Percentiles rank a stretch among this genome's conserved stretches.
Evolutionary conservation across 805 yeast genomes (phyloP).

Genomic region (Myxozyma neotropica): DNA sequence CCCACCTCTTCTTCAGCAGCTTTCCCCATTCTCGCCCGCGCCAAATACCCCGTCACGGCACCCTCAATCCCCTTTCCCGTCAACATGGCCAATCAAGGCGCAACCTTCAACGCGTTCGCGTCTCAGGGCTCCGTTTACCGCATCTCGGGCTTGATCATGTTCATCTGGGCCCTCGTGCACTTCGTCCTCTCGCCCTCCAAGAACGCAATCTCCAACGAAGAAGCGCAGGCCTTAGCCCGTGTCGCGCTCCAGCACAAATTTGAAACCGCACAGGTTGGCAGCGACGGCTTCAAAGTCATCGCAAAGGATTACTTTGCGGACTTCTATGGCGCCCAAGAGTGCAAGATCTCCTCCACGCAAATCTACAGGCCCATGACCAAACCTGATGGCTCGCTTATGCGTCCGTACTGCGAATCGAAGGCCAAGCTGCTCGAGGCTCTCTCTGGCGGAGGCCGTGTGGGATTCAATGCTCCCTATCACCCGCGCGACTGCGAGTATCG

Average conservation of each 20-base stretch:
- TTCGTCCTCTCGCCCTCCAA: conserved; percentile 16
- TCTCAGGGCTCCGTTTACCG: conserved; percentile 29
- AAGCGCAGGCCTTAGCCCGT: conserved; percentile 30
- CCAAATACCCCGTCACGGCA: not conserved
- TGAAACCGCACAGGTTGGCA: conserved; percentile 24
- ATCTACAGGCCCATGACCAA: conserved; percentile 31
- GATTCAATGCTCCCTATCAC: conserved; percentile 27
- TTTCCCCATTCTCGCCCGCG: not conserved
- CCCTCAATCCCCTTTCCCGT: conserved; percentile 8
- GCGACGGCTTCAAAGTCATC: conserved; percentile 27
- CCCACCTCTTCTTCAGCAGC: not conserved
- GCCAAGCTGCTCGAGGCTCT: conserved; percentile 22
- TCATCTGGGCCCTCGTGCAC: conserved; percentile 26
- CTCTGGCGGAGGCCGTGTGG: conserved; percentile 31
- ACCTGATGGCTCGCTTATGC: conserved; percentile 23
- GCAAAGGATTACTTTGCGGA: conserved; percentile 24
- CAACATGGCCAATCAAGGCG: conserved; percentile 25
- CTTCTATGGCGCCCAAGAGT: conserved; percentile 33
- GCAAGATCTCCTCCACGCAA: conserved; percentile 20
- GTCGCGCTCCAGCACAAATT: conserved; percentile 22
- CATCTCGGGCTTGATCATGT: conserved; percentile 23
- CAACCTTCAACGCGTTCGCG: conserved; percentile 17
- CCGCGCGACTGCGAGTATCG: conserved; percentile 33
- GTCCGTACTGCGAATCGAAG: conserved; percentile 28
- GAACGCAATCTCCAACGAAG: conserved; percentile 20